phyloP scores from a whole-genome alignment of 169 alveolate genomes.

The Hammondia hammondi region DNA sequence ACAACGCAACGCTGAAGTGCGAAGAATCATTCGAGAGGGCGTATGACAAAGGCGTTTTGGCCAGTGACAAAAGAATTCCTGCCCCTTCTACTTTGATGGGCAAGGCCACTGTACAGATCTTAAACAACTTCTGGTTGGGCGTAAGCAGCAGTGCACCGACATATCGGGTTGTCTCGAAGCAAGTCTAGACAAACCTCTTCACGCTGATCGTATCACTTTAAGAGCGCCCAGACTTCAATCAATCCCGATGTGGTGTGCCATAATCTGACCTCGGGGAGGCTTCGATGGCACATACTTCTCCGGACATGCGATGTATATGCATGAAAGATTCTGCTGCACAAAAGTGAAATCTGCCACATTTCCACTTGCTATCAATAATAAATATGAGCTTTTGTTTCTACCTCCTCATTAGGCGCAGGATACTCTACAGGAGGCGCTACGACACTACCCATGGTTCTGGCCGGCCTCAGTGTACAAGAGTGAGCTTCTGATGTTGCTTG shows the following conservation, averaged over 20 bases:
- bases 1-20: neutral
- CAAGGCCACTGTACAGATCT: neutral
- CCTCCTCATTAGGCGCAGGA: neutral
- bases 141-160: neutral
- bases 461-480: neutral
- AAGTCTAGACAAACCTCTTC: no score
- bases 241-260: no score
- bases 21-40: constrained; percentile 13
- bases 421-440: neutral
- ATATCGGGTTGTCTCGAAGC: no score
- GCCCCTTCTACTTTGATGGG: neutral
- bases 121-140: neutral
- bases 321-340: no score
- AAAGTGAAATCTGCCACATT: no score
- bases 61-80: neutral
- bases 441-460: constrained; percentile 16
- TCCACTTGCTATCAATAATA: no score
- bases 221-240: no score
- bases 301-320: no score
- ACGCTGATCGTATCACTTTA: no score
- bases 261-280: no score
- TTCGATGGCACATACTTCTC: no score
- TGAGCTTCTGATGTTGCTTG: neutral
- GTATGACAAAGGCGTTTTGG: neutral
- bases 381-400: neutral